Base-by-base conservation (phyloP, 1,284 basidiomycete species). In the Leccinum subspadiceum region DNA sequence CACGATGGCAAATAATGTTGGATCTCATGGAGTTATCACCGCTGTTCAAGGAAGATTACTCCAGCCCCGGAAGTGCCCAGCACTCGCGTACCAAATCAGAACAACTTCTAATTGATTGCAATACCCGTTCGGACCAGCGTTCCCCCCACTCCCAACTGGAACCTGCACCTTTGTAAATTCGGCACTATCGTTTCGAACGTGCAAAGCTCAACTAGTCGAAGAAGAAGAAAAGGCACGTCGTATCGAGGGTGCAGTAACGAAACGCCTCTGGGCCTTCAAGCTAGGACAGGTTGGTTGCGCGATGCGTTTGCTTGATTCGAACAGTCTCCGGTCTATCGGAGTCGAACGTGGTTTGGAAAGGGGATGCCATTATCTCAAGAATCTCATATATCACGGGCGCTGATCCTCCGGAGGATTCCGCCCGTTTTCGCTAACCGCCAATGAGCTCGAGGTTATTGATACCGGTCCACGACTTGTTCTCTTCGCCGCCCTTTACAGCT, bases 291-390 rank as follows among this genome's bases (percentile, higher is more conserved):
- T 20, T 46, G 20, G 44, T 46, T 12, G 44, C 20, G 44, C 44
- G 44, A 46, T 46, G 20, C 44, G 20, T 46, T 46, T 46, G 17
- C 44, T 46, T 48, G 46, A 60, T 55, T 53, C 35, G 53, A 58
- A 51, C 6, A 54, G 48, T 51, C 51, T 55, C 29, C 5, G 7
- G 13, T 35, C 22, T 17, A 20, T 13, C 48, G 17, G 33, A 44
- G 20, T 46, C 20, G 6, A 46, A 46, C 20, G 20, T 13, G 22
- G 8, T n/a, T 51, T 44, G 13, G 5, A 39, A 61, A 61, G 31
- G 48, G 54, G 59, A 39, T 24, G 29, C 2, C 4, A 24, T 22
- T 31, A 53, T 56, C 54, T 51, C 24, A 13, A 26, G 54, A 62
- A 49, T 39, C 20, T 20, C 20, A 22, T 12, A 22, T 46, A 22